Evolutionary conservation across 495 filamentous ascomycete species (phyloP).

Genomic region (Penicillium goetzii): DNA sequence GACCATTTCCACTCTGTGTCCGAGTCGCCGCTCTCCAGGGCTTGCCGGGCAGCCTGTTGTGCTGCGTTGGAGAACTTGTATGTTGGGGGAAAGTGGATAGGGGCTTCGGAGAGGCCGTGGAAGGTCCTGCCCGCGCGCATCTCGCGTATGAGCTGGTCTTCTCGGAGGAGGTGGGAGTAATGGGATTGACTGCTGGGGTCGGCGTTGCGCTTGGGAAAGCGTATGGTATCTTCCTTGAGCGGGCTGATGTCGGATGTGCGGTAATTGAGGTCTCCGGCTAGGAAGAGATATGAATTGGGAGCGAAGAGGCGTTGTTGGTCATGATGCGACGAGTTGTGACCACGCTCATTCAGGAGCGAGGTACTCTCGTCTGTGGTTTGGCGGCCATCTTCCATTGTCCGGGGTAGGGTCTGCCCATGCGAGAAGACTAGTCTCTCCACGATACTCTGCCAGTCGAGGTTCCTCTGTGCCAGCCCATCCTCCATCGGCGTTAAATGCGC

Average conservation of each 20-base stretch:
- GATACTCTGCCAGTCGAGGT: conserved; percentile 83
- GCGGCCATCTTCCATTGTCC: conserved; percentile 5
- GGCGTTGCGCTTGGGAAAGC: conserved; percentile 64
- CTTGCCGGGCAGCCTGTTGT: conserved; percentile 39
- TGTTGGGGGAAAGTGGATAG: conserved; percentile 83
- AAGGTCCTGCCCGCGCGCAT: conserved; percentile 64
- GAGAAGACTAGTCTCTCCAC: conserved; percentile 77
- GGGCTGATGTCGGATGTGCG: conserved; percentile 71
- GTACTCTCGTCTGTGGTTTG: conserved; percentile 43
- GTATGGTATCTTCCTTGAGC: conserved; percentile 45
- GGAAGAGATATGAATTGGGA: conserved; percentile 74
- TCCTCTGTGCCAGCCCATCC: conserved; percentile 66
- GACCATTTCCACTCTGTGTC: conserved; percentile 73
- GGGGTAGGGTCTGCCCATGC: conserved; percentile 12
- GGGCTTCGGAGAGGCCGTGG: conserved; percentile 75
- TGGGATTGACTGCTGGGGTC: conserved; percentile 52
- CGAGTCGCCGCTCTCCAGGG: conserved; percentile 26
- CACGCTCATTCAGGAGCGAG: conserved; percentile 42
- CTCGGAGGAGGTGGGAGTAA: conserved; percentile 63
- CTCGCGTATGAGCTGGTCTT: conserved; percentile 80
- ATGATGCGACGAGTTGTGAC: conserved; percentile 26
- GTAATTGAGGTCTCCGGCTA: conserved; percentile 95
- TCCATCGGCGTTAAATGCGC: conserved; percentile 93
- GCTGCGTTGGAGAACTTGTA: conserved; percentile 74
- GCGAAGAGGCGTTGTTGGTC: conserved; percentile 63